Evolutionary conservation across 345 rosid species (phyloP).

Genomic region (Gossypium raimondii): DNA sequence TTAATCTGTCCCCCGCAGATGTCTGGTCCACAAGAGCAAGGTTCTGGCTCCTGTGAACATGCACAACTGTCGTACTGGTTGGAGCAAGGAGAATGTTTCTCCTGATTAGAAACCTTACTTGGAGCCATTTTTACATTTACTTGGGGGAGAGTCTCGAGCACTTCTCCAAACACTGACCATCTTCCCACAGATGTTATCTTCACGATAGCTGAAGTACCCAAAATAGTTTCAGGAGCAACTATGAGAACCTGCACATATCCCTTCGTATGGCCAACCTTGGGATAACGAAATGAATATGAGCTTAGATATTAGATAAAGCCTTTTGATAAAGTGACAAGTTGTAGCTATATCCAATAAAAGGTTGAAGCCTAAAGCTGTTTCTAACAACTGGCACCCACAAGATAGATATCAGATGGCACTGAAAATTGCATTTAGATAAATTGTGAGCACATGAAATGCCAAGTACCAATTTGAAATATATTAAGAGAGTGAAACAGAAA

Average conservation of each 20-base stretch:
- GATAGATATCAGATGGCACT: neutral
- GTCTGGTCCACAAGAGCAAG: conserved; percentile 46
- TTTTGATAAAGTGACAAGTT: neutral
- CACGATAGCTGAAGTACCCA: conserved; percentile 69
- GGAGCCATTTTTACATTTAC: conserved; percentile 20
- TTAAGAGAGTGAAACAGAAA: neutral
- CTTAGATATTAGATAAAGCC: conserved; percentile 6
- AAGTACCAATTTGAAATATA: neutral
- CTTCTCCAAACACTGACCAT: conserved; percentile 92
- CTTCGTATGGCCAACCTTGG: conserved; percentile 93
- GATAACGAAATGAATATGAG: conserved; percentile 12
- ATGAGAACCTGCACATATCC: conserved; percentile 82
- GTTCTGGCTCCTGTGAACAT: conserved; percentile 35
- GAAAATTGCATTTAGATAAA: conserved; percentile 7
- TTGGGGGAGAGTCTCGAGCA: conserved; percentile 49
- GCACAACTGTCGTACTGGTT: conserved; percentile 36
- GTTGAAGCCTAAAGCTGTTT: neutral
- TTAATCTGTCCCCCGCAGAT: conserved; percentile 41
- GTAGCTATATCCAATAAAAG: neutral
- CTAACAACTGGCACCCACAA: neutral
- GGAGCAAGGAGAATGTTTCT: conserved; percentile 26
- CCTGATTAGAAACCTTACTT: conserved; percentile 22
- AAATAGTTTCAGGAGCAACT: conserved; percentile 58
- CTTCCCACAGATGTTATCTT: conserved; percentile 90
- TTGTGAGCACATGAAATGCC: neutral